Base-by-base conservation (phyloP, 805 yeast species). In the Tetrapisispora namnaoensis region DNA sequence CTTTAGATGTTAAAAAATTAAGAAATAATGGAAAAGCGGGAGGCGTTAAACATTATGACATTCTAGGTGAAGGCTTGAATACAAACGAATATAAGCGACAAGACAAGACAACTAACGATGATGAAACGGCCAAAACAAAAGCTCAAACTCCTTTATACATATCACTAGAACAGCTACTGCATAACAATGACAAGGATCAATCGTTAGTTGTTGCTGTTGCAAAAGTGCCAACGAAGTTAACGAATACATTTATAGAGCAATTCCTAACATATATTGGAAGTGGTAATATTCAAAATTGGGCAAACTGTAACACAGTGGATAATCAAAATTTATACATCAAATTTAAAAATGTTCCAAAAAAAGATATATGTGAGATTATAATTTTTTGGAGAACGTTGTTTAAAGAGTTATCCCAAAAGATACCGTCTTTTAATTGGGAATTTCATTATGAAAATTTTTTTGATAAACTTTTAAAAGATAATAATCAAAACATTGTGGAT, bases 181-280 rank as follows among this genome's bases (percentile, higher is more conserved):
- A 65, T 2, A 55, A 56, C 6, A 53, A 62, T 2, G 37, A 56
- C 20, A 55, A 53, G 34, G 63, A 62, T 38, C 66, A 60, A 38
- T 52, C 58, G 30, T 55, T 53, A 37, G 58, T 61, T 2, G 36
- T 62, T 14, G 55, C 62, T 8, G 27, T 63, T 10, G 43, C 41
- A 21, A 56, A 55, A 2, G 17, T 62, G 4, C 56, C 59, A 44
- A 21, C 7, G 6, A 42, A 42, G 17, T 14, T 34, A 34, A 14
- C 45, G 10, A 30, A 46, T n/a, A 35, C 48, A 3, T 46, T 56
- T 11, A 44, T 41, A 17, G 48, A 42, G 7, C 37, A 46, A 8
- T 40, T 60, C 14, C 59, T 59, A 22, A 30, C 11, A 3, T 51
- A 55, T 18, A 32, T 61, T 5, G 20, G 24, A 9, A 27, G 2